Evolutionary conservation across 2,329 filamentous ascomycete species (phyloP).

Genomic region (Pseudopithomyces chartarum): DNA sequence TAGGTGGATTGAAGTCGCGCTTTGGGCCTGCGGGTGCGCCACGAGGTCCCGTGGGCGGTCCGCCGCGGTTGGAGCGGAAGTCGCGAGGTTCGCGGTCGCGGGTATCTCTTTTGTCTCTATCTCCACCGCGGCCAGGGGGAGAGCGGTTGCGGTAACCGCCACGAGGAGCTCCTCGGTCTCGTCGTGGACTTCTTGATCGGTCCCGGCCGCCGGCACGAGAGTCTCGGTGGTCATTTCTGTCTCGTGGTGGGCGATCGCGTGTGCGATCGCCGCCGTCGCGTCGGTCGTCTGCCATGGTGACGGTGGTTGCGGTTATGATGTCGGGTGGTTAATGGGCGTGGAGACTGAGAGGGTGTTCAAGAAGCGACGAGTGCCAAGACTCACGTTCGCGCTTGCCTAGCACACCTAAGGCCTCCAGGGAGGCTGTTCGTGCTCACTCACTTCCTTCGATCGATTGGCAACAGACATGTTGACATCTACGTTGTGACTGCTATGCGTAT

Average conservation of each 20-base stretch:
- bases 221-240: conserved; percentile 23
- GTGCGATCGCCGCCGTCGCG: conserved; percentile 24
- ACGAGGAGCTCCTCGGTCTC: conserved; percentile 33
- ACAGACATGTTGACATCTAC: too few species aligned
- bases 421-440: too few species aligned
- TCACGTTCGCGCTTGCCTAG: background rate
- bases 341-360: background rate
- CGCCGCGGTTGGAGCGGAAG: conserved; percentile 15
- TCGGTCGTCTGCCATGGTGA: conserved; percentile 10
- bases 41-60: conserved; percentile 35
- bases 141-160: conserved; percentile 38
- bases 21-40: conserved; percentile 17
- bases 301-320: background rate
- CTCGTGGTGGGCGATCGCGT: conserved; percentile 16
- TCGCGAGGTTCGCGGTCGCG: conserved; percentile 13
- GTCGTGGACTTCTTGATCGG: conserved; percentile 40
- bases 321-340: background rate
- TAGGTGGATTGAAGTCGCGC: conserved; percentile 12
- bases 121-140: conserved; percentile 25
- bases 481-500: too few species aligned
- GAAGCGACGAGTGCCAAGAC: conserved; percentile 1
- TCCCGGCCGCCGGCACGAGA: conserved; percentile 20
- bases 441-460: too few species aligned
- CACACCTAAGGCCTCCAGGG: too few species aligned
- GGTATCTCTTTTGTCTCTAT: conserved; percentile 9